phyloP scores from a whole-genome alignment of 768 basidiomycete species.

The Russula compacta region DNA sequence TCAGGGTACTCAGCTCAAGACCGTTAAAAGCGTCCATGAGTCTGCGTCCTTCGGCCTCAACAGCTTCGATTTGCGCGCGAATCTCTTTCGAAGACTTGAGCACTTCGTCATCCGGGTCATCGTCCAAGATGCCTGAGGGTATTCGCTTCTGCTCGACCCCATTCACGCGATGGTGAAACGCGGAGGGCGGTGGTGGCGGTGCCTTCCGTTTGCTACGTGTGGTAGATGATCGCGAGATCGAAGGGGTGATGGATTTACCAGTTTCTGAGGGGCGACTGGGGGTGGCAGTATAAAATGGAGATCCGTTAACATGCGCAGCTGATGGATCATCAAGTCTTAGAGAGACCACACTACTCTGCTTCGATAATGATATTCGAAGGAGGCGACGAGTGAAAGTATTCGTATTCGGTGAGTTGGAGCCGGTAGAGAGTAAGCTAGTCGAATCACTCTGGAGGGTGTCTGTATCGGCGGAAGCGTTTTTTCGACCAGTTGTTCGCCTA shows the following conservation, averaged over 20 bases:
- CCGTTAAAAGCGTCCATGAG: constrained; percentile 76
- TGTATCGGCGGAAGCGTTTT: constrained; percentile 19
- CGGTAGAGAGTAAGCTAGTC: constrained; percentile 25
- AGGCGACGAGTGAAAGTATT: constrained; percentile 19
- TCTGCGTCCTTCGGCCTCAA: constrained; percentile 63
- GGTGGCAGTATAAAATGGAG: constrained; percentile 20
- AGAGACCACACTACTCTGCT: constrained; percentile 43
- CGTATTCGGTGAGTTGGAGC: constrained; percentile 20
- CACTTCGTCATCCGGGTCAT: constrained; percentile 46
- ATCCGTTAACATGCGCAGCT: constrained; percentile 32
- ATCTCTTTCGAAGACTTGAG: constrained; percentile 55
- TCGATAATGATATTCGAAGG: constrained; percentile 32
- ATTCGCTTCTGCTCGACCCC: constrained; percentile 15
- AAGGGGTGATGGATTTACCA: constrained; percentile 20
- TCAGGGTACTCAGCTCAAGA: constrained; percentile 60
- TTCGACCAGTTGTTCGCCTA: constrained; percentile 27
- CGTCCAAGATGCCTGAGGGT: constrained; percentile 26
- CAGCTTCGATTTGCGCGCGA: constrained; percentile 51
- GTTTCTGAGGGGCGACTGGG: constrained; percentile 21
- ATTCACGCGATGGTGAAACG: constrained; percentile 23
- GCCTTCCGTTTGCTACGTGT: constrained; percentile 16
- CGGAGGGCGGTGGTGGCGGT: constrained; percentile 25
- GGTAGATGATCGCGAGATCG: constrained; percentile 31
- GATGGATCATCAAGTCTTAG: constrained; percentile 37
- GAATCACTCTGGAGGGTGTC: constrained; percentile 23